A percentile compares a stretch with the other conserved stretches of the same genome.
These are phyloP conservation scores for Beauveria sp. DNA, from an alignment of 2,329 filamentous ascomycete species.

Conservation along the genomic window DNA sequence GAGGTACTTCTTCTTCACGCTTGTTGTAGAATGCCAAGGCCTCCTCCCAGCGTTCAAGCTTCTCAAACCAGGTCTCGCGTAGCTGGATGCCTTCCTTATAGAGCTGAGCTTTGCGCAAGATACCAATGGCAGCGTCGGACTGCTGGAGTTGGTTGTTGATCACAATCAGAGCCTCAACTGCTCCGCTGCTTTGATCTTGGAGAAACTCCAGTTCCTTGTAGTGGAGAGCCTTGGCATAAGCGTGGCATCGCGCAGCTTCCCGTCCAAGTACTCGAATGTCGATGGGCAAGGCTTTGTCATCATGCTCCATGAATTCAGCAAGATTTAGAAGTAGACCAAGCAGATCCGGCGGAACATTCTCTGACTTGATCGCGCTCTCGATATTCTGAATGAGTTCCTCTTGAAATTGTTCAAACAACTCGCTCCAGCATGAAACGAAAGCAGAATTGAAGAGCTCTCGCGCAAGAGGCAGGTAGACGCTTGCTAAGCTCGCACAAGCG, in stretches of 20 bases:
- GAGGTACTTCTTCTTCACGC: constrained; percentile 63
- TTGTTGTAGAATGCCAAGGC: constrained; percentile 86
- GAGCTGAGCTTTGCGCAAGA: constrained; percentile 87
- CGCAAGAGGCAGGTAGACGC: constrained; percentile 83
- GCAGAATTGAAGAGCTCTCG: constrained; percentile 96
- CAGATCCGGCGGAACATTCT: constrained; percentile 92
- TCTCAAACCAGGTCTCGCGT: constrained; percentile 98
- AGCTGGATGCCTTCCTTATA: constrained; percentile 91
- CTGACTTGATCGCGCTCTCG: constrained; percentile 88
- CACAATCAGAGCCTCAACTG: constrained; percentile 93
- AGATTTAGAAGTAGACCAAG: constrained; percentile 90
- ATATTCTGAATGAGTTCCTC: constrained; percentile 95
- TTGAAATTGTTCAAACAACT: constrained; percentile 93
- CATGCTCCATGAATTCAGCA: constrained; percentile 99
- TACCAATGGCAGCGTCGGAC: constrained; percentile 96
- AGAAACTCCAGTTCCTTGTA: constrained; percentile 99
- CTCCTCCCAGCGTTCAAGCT: constrained; percentile 96
- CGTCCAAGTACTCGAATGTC: constrained; percentile 91
- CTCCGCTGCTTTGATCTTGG: constrained; percentile 90
- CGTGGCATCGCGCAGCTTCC: constrained; percentile 93
- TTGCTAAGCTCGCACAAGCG: constrained; percentile 85
- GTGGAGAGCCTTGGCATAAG: constrained; percentile 94
- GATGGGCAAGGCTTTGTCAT: constrained; percentile 95
- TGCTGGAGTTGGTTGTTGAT: constrained; percentile 99
- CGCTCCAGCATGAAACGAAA: constrained; percentile 98